Evolutionary conservation across 1,284 basidiomycete genomes (phyloP).

Genomic region (Leccinum pseudoinsigne): DNA sequence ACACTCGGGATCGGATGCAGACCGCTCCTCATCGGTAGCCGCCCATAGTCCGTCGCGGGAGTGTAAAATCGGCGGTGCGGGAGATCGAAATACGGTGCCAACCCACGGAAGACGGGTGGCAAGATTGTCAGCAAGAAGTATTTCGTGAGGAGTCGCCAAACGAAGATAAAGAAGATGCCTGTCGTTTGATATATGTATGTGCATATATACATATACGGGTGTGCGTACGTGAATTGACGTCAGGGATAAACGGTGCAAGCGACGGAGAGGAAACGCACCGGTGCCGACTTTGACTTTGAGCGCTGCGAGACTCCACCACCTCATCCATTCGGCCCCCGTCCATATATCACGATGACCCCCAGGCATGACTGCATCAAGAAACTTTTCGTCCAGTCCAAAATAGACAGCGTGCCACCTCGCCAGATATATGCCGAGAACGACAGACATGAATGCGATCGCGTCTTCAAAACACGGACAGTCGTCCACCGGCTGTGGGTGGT

Average conservation of each 20-base stretch:
- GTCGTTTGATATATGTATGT: neutral
- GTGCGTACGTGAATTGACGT: neutral
- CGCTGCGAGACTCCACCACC: constrained; percentile 58
- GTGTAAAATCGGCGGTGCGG: constrained; percentile 85
- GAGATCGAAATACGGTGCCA: constrained; percentile 61
- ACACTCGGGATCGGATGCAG: constrained; percentile 83
- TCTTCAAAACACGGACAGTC: constrained; percentile 99
- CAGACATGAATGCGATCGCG: constrained; percentile 89
- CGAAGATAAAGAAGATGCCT: constrained; percentile 72
- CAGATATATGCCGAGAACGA: constrained; percentile 76
- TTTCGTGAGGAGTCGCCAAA: constrained; percentile 86
- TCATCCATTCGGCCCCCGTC: constrained; percentile 45
- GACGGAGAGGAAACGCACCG: constrained; percentile 36
- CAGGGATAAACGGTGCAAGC: neutral
- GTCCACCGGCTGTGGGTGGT: constrained; percentile 92
- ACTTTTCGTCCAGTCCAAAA: constrained; percentile 37
- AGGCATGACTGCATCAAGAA: constrained; percentile 51
- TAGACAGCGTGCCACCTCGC: constrained; percentile 59
- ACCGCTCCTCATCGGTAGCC: constrained; percentile 58
- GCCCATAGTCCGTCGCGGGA: constrained; percentile 83
- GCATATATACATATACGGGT: neutral
- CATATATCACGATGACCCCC: constrained; percentile 48
- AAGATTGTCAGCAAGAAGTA: constrained; percentile 69
- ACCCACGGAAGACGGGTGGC: constrained; percentile 78
- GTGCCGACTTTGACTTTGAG: constrained; percentile 73